These are phyloP conservation scores for Sclerotinia subarctica DNA, from an alignment of 2,329 filamentous ascomycete genomes.

Conservation along the genomic window DNA sequence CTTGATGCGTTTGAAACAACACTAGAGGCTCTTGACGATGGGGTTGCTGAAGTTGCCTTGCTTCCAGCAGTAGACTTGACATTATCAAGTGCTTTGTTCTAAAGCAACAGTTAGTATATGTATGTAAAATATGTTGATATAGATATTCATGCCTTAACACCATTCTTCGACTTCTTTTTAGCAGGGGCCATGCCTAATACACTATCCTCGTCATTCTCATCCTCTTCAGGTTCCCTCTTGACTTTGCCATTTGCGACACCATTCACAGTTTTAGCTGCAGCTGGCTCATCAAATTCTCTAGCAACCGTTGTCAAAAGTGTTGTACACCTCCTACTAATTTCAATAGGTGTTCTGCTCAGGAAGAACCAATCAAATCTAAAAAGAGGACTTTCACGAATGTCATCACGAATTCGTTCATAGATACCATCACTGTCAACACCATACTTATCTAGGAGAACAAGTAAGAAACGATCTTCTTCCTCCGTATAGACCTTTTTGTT, in stretches of 20 bases:
- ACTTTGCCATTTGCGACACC: constrained; percentile 60
- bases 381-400: constrained; percentile 88
- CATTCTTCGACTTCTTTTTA: constrained; percentile 92
- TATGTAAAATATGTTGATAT: not conserved
- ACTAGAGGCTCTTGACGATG: constrained; percentile 77
- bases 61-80: constrained; percentile 69
- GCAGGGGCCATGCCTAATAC: constrained; percentile 77
- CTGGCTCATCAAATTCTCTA: constrained; percentile 79
- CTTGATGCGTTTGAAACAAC: constrained; percentile 71
- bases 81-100: constrained; percentile 93
- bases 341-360: constrained; percentile 86
- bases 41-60: constrained; percentile 72
- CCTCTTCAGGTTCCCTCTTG: constrained; percentile 75
- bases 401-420: constrained; percentile 93
- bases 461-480: constrained; percentile 91
- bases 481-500: constrained; percentile 99
- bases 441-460: constrained; percentile 88
- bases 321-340: constrained; percentile 88
- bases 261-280: constrained; percentile 50
- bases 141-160: constrained; percentile 58
- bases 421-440: constrained; percentile 88
- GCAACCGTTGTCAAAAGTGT: constrained; percentile 93
- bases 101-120: constrained; percentile 24
- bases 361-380: constrained; percentile 99
- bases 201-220: constrained; percentile 79